Percentiles rank a stretch among this genome's conserved stretches.
Evolutionary conservation across 1,139 yeast genomes (phyloP).

Genomic region (Taiozyma sp.): DNA sequence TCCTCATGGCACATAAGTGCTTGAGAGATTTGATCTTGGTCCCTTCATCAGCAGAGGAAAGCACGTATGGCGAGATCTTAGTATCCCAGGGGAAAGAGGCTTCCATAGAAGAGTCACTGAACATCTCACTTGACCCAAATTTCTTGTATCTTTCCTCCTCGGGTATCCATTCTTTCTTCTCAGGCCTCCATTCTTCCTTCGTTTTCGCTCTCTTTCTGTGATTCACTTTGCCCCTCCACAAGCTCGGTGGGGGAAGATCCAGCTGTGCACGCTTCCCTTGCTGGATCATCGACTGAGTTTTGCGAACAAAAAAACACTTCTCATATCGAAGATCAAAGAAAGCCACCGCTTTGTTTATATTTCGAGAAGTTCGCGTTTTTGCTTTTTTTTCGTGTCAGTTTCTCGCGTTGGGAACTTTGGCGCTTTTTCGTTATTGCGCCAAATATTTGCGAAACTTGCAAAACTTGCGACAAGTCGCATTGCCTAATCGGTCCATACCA

Average conservation of each 20-base stretch:
- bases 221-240: not conserved
- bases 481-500: too few relatives aligned
- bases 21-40: slow-evolving; percentile 15
- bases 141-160: slow-evolving; percentile 13
- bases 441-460: not conserved
- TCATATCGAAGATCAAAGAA: not conserved
- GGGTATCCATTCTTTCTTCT: not conserved
- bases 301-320: not conserved
- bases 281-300: not conserved
- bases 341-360: not conserved
- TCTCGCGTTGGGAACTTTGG: not conserved
- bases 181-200: not conserved
- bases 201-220: not conserved
- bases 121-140: slow-evolving; percentile 14
- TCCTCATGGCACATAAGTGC: slow-evolving; percentile 16
- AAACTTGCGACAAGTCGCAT: too few relatives aligned
- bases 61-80: slow-evolving; percentile 7
- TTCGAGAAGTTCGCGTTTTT: not conserved
- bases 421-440: not conserved
- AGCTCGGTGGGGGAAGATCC: not conserved
- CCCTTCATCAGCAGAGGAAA: slow-evolving; percentile 1
- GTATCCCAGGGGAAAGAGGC: slow-evolving; percentile 16
- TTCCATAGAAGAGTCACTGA: slow-evolving; percentile 13
- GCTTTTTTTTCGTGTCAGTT: not conserved
- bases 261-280: not conserved